phyloP scores from a whole-genome alignment of 768 basidiomycete genomes.

The Lenzites betulinus region DNA sequence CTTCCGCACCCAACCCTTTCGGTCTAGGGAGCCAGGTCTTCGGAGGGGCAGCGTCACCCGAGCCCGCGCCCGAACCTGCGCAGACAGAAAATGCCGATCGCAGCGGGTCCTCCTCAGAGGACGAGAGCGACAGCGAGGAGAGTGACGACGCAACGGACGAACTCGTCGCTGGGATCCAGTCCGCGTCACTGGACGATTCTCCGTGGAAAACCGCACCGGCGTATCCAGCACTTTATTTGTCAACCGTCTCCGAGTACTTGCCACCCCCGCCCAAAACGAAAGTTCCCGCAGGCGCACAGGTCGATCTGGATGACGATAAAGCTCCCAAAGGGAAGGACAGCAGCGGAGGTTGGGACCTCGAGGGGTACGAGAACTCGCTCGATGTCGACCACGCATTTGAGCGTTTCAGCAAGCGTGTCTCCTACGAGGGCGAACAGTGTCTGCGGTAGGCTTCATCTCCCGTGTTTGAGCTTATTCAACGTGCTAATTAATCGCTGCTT shows the following conservation, averaged over 20 bases:
- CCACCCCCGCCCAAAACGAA: conserved; percentile 56
- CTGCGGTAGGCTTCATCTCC: conserved; percentile 60
- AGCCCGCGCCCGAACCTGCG: conserved; percentile 2
- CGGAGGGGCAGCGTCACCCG: conserved; percentile 33
- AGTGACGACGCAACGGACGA: conserved; percentile 37
- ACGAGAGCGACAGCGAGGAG: conserved; percentile 23
- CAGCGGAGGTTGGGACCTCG: conserved; percentile 55
- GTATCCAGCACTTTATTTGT: conserved; percentile 72
- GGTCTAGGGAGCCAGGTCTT: conserved; percentile 73
- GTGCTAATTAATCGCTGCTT: background rate
- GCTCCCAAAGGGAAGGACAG: conserved; percentile 46
- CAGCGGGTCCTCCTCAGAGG: conserved; percentile 32
- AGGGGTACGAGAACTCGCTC: conserved; percentile 80
- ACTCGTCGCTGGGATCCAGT: conserved; percentile 59
- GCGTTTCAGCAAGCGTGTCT: conserved; percentile 73
- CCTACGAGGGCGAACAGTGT: conserved; percentile 78
- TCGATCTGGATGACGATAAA: conserved; percentile 45
- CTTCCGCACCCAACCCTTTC: conserved; percentile 40
- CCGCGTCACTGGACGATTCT: conserved; percentile 55
- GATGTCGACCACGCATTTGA: conserved; percentile 86
- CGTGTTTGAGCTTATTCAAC: too few species aligned
- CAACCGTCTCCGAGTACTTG: conserved; percentile 73
- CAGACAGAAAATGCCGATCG: conserved; percentile 13
- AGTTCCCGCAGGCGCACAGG: conserved; percentile 38
- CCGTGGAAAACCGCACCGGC: conserved; percentile 68